Base-by-base conservation (phyloP, 1,284 basidiomycete species). In the Fistulina hepatica region DNA sequence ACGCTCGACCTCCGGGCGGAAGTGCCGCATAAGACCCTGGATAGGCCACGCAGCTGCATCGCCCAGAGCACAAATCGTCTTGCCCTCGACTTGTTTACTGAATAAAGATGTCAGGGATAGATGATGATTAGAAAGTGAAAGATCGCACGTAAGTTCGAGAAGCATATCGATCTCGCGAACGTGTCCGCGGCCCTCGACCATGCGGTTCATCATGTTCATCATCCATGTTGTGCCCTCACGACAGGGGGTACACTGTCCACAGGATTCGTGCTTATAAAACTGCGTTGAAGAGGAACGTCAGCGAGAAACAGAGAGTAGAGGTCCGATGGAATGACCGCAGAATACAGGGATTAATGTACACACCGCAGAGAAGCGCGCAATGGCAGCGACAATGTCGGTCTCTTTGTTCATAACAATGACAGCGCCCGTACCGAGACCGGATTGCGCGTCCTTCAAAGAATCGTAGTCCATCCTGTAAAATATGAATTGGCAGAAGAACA, bases 391-490 rank as follows among this genome's bases (percentile, higher is more conserved):
- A 41, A 98, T 82, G 56, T 98, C 94, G 25, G 94, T 97, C 50
- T 80, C 81, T 69, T 97, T 91, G 72, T 97, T 81, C 93, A 97
- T 97, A 50, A 97, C 94, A 49, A 97, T 98, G 47, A 97, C 92
- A 13, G 94, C 94, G 43, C 94, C 94, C 0, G 94, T 98, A 21
- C 94, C 94, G 46, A 98, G 77, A 59, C 92, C 90, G 13, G 89
- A 86, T 53, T 91, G 84, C 12, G 88, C 81, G 57, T 97, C 94
- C 60, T 94, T 94, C 43, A 97, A 72, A 6, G 93, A 97, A 64
- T 98, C 94, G 58, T 86, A 98, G 66, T 98, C 94, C 94, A 98
- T 98, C 44, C 82, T 86, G 43, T 0, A 23, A 20, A 11, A n/a
- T n/a, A 35, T 36, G 15, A 28, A 35, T 43, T 21, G 44, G 40